Evolutionary conservation across 225 moss, liverwort and hornwort genomes (phyloP).

Genomic region (Marchantia paleacea): DNA sequence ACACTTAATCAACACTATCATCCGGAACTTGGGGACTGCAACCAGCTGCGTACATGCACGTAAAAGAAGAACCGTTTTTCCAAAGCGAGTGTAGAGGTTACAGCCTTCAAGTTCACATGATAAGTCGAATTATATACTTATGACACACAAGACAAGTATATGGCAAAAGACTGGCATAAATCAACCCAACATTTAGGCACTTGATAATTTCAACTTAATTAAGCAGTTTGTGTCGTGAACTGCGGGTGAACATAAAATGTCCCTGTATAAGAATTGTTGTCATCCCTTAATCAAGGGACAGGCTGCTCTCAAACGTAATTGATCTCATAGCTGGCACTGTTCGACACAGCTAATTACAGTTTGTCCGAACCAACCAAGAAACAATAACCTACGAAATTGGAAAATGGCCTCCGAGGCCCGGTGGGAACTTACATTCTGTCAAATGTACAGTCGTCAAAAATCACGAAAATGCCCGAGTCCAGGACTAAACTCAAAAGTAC

Average conservation of each 20-base stretch:
- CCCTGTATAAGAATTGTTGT: neutral
- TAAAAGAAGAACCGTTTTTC: no score
- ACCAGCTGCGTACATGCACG: neutral
- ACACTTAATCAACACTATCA: neutral
- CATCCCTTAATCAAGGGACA: neutral
- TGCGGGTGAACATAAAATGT: neutral
- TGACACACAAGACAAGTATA: no score
- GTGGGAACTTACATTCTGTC: neutral
- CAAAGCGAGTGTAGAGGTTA: no score
- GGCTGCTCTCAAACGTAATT: neutral
- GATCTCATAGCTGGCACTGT: neutral
- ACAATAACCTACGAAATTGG: neutral
- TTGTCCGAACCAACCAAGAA: neutral
- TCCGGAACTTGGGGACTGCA: neutral
- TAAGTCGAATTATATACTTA: neutral
- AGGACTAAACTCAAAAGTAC: neutral
- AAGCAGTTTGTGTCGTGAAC: neutral
- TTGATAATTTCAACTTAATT: neutral
- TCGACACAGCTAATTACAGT: slow-evolving; percentile 5
- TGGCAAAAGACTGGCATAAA: neutral
- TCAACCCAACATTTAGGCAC: neutral
- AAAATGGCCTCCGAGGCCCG: neutral
- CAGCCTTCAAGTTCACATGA: neutral
- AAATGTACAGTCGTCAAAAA: neutral
- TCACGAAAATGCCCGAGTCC: slow-evolving; percentile 2